These are phyloP conservation scores for Diaporthe eres DNA, from an alignment of 2,329 filamentous ascomycete genomes.

Conservation along the genomic window DNA sequence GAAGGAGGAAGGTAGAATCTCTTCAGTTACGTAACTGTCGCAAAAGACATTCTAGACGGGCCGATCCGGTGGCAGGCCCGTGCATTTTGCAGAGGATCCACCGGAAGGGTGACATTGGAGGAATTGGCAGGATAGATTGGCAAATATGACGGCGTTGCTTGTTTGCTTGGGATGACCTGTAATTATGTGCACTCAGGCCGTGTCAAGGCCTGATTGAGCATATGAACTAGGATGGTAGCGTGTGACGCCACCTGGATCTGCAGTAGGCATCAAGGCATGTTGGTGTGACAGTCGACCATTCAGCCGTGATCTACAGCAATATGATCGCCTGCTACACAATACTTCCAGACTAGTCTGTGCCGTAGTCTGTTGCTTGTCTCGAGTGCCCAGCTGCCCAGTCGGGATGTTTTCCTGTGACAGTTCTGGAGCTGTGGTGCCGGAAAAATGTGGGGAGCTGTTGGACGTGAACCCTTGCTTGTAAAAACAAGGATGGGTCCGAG, in stretches of 20 bases:
- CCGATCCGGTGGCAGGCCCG: slow-evolving; percentile 15
- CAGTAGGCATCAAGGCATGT: slow-evolving; percentile 12
- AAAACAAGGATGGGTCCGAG: background rate
- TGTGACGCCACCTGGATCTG: slow-evolving; percentile 10
- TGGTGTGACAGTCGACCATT: background rate
- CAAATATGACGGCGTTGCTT: background rate
- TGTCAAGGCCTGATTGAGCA: background rate
- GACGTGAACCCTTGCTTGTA: background rate
- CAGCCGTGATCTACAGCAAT: background rate
- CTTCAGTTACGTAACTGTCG: background rate
- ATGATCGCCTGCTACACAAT: background rate
- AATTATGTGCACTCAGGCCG: background rate
- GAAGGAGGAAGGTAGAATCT: background rate
- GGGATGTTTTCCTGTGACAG: background rate
- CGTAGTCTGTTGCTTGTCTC: background rate
- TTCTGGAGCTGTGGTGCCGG: background rate
- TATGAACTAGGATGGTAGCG: background rate
- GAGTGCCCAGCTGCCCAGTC: slow-evolving; percentile 7
- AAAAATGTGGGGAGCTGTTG: background rate
- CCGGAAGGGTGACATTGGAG: background rate
- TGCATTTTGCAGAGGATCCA: background rate
- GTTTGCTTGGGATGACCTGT: background rate
- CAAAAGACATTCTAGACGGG: background rate
- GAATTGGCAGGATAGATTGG: background rate
- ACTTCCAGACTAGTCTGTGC: background rate